phyloP scores from a whole-genome alignment of 2,329 filamentous ascomycete genomes.

The Fusarium drepaniforme region DNA sequence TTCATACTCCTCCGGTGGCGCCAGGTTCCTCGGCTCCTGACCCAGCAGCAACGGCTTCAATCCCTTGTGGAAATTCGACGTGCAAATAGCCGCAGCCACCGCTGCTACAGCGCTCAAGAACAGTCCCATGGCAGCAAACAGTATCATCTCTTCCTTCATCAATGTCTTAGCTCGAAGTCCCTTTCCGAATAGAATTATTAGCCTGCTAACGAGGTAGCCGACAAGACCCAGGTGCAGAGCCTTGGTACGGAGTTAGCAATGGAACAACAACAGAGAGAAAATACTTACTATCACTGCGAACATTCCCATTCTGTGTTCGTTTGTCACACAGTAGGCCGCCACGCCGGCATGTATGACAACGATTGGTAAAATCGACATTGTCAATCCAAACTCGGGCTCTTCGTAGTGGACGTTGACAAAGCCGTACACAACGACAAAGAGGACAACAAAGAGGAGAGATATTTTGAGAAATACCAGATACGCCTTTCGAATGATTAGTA shows the following conservation, averaged over 20 bases:
- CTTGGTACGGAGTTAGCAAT: neutral
- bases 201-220: neutral
- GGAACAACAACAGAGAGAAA: no score
- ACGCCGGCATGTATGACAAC: neutral
- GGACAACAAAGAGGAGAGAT: neutral
- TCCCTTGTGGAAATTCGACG: neutral
- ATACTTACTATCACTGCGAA: neutral
- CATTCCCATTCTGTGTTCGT: neutral
- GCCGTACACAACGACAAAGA: neutral
- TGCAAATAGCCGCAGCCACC: neutral
- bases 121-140: neutral
- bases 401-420: neutral
- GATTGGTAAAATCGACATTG: neutral
- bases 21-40: neutral
- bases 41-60: neutral
- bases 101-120: neutral
- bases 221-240: neutral
- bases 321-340: neutral
- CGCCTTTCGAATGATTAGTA: neutral
- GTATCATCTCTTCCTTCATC: neutral
- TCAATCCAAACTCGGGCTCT: neutral
- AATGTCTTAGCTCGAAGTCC: neutral
- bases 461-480: neutral
- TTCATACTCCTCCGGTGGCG: neutral
- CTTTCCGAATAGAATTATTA: neutral